Conservation (phyloP, 805 yeast genomes). For the Komagataella phaffii region DNA sequence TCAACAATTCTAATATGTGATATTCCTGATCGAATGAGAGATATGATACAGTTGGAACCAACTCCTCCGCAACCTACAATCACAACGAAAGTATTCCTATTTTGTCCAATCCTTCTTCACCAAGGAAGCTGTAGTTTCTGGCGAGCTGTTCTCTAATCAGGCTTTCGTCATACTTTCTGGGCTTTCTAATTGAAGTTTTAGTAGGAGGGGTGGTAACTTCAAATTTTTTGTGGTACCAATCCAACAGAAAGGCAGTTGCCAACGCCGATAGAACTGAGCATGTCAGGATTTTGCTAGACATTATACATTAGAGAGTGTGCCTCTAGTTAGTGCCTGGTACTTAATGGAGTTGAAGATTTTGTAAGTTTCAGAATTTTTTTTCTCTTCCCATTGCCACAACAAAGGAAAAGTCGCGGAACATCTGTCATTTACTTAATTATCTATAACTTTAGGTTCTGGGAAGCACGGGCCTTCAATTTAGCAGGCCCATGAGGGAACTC, state of each 20-base stretch:
- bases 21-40: conserved; percentile 87
- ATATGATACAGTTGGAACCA: conserved; percentile 91
- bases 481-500: conserved; percentile 14
- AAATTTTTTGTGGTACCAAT: neutral
- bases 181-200: neutral
- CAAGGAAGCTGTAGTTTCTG: conserved; percentile 82
- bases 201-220: neutral
- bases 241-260: neutral
- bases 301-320: neutral
- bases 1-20: conserved; percentile 71
- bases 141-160: conserved; percentile 87
- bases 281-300: neutral
- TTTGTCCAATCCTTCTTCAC: conserved; percentile 69
- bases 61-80: conserved; percentile 97
- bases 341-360: neutral
- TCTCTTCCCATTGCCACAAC: neutral
- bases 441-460: neutral
- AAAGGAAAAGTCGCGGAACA: neutral
- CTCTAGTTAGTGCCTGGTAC: neutral
- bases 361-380: too few relatives aligned
- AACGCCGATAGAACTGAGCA: neutral
- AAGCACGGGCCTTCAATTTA: neutral
- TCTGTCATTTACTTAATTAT: neutral
- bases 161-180: conserved; percentile 37
- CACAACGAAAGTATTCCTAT: conserved; percentile 59